Base-by-base conservation (phyloP, 208 protist species). In the Giardia muris region DNA sequence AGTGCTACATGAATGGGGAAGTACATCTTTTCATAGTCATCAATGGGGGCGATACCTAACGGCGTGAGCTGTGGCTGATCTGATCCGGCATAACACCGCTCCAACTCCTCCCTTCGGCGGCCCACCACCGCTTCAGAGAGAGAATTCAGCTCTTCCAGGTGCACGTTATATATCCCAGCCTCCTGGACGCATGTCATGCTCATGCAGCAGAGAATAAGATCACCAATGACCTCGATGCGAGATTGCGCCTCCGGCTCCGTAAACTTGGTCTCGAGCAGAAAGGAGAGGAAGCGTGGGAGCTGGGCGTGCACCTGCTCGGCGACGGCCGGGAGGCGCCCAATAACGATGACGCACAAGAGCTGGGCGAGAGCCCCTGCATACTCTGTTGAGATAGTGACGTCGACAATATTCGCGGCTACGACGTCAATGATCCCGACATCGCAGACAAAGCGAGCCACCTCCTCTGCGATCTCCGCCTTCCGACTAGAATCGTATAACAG, bases 21-120 rank as follows among this genome's bases (percentile, higher is more conserved):
- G 57, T 76, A 76, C 19, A 76, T 76, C 57, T 76, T 76, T 76
- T 76, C 57, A 30, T 76, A 76, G 57, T 76, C 57, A 76, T 76
- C 57, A 39, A 76, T 76, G 57, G 57, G 10, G 30, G 57, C 19
- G 19, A 76, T 10, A 76, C 57, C 57, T 30, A 76, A 76, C 19
- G 57, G 57, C 30, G 57, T 76, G 57, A 76, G 57, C 57, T 30
- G 57, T 10, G 57, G 57, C 30, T 76, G 57, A 30, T 30, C 30
- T 10, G 10, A 30, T 76, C 57, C 57, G 30, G 57, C 57, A 76
- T 76, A 30, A 76, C 30, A 39, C 10, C 57, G 57, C 10, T 76
- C 57, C 57, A 76, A 76, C 57, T 76, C 57, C 10, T 39, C 57
- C 57, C n/a, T n/a, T n/a, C n/a, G n/a, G n/a, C n/a, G n/a, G n/a